Percentiles rank a stretch among this genome's conserved stretches.
Conservation (phyloP, 129 eudicot species). For the Calendula officinalis region DNA sequence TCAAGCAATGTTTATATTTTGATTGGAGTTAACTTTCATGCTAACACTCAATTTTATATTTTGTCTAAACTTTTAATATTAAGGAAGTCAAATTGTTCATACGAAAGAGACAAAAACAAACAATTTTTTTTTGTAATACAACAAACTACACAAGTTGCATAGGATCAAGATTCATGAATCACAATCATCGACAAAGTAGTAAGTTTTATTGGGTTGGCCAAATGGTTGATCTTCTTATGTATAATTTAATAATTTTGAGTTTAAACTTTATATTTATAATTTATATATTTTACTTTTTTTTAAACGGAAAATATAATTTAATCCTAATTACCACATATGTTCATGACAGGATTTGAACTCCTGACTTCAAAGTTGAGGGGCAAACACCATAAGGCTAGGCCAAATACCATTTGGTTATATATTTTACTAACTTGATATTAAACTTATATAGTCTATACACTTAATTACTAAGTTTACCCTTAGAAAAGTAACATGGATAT, state of each 20-base stretch:
- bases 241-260: not conserved
- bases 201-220: constrained; percentile 19
- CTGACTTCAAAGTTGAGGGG: no score
- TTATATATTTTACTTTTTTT: no score
- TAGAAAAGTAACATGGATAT: no score
- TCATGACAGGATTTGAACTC: no score
- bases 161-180: constrained; percentile 29
- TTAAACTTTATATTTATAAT: not conserved
- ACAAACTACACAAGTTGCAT: not conserved
- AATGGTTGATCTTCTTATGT: not conserved
- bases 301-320: no score
- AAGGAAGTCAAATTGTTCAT: constrained; percentile 12
- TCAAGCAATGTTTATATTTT: not conserved
- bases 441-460: no score
- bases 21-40: constrained; percentile 6
- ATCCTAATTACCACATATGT: no score
- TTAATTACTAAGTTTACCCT: not conserved
- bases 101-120: constrained; percentile 13
- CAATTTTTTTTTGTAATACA: not conserved
- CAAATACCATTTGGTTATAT: no score
- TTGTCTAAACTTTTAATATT: not conserved
- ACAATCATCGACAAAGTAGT: constrained; percentile 21
- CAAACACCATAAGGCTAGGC: no score
- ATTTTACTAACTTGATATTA: not conserved
- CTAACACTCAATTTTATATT: not conserved